These are phyloP conservation scores for Dorcoceras hygrometricum DNA, from an alignment of 257 asterid genomes.

Conservation along the genomic window DNA sequence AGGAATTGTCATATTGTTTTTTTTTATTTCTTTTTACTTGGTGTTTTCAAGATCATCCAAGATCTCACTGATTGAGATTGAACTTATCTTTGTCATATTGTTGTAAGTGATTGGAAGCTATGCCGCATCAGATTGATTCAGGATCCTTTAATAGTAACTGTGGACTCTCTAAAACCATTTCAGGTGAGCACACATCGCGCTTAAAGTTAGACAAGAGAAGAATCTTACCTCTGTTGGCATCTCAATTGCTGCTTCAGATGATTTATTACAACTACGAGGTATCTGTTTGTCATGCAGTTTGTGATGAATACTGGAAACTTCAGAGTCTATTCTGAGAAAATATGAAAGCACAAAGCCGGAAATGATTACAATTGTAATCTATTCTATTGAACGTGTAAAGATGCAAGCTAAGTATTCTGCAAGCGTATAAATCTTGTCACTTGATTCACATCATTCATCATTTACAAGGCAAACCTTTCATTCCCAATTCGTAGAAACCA, in stretches of 20 bases:
- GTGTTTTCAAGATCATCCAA: no score
- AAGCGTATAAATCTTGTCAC: conserved; percentile 1
- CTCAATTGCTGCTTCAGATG: conserved; percentile 37
- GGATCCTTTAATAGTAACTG: conserved; percentile 11
- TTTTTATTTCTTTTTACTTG: no score
- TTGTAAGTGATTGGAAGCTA: conserved; percentile 1
- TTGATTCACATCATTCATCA: conserved; percentile 14
- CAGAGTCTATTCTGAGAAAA: conserved; percentile 97
- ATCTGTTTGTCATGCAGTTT: conserved; percentile 52
- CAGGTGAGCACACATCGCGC: conserved; percentile 3
- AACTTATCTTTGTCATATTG: not conserved
- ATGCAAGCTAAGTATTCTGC: not conserved
- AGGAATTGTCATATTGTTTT: not conserved
- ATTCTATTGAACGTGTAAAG: conserved; percentile 22
- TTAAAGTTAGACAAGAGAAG: conserved; percentile 9
- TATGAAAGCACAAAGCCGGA: conserved; percentile 36
- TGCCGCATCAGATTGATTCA: conserved; percentile 10
- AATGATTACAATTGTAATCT: conserved; percentile 43
- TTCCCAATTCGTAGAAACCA: conserved; percentile 5
- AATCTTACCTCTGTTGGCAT: conserved; percentile 63
- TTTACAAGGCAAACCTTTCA: conserved; percentile 10
- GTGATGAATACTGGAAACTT: conserved; percentile 67
- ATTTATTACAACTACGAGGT: conserved; percentile 33
- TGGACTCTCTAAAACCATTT: conserved; percentile 8
- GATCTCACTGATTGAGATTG: no score